These are phyloP conservation scores for Paraphaeosphaeria minitans DNA, from an alignment of 2,329 filamentous ascomycete genomes.

Conservation along the genomic window DNA sequence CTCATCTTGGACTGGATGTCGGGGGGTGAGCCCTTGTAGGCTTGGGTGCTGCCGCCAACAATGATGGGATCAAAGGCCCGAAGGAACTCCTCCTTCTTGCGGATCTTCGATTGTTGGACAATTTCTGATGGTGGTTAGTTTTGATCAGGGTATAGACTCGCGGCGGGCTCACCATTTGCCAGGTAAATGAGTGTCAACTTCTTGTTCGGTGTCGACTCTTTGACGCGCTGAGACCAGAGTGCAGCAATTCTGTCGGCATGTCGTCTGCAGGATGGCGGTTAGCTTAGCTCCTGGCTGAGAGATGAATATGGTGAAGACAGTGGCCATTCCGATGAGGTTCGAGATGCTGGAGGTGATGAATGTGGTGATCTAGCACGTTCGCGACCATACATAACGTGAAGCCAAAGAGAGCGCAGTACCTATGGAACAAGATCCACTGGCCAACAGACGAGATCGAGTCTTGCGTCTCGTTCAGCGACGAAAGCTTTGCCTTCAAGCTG, in stretches of 20 bases:
- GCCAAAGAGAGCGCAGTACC: slow-evolving; percentile 59
- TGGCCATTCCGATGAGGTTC: not conserved
- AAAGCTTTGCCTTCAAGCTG: slow-evolving; percentile 91
- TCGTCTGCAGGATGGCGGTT: slow-evolving; percentile 62
- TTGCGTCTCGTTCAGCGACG: slow-evolving; percentile 93
- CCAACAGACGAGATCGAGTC: slow-evolving; percentile 95
- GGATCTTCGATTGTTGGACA: slow-evolving; percentile 91
- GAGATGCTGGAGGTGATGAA: not conserved
- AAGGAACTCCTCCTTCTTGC: slow-evolving; percentile 90
- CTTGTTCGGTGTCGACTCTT: slow-evolving; percentile 84
- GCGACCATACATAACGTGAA: not conserved
- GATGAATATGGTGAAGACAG: not conserved
- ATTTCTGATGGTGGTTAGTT: slow-evolving; percentile 67
- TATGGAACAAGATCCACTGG: slow-evolving; percentile 99
- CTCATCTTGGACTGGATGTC: slow-evolving; percentile 88
- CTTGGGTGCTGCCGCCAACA: slow-evolving; percentile 84
- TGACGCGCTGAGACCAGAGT: slow-evolving; percentile 88
- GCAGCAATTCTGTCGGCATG: slow-evolving; percentile 91
- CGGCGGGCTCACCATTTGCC: slow-evolving; percentile 74
- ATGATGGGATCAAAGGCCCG: slow-evolving; percentile 89
- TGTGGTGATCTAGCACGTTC: slow-evolving; percentile 7
- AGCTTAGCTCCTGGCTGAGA: slow-evolving; percentile 15
- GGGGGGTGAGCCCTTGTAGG: slow-evolving; percentile 82
- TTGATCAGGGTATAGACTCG: slow-evolving; percentile 19
- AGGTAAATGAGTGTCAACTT: slow-evolving; percentile 91